Base-by-base conservation (phyloP, 768 basidiomycete genomes). In the Hygrophoropsis aurantiaca region DNA sequence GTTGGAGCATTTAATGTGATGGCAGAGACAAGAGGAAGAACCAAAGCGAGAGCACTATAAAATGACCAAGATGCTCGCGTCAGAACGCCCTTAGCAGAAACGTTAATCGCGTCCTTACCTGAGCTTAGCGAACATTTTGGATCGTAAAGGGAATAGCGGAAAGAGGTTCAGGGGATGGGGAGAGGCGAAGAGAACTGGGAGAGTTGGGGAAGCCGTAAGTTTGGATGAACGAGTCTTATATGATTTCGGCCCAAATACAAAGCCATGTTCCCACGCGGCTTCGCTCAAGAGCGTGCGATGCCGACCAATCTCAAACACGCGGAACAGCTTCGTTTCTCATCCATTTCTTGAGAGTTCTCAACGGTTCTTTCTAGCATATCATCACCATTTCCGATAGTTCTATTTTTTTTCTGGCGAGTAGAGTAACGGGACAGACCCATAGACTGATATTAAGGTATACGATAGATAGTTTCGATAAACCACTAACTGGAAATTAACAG, bases 101-200 rank as follows among this genome's bases (percentile, higher is more conserved):
- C 25, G 1, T 27, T 20, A 11, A 1, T 23, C 1, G n/a, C 21
- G 3, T 0, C 60, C 74, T 11, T 42, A 80, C 81, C 63, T 66
- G 60, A 81, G 62, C 56, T 74, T 73, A 56, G 59, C 62, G 54
- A 81, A 71, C 82, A 84, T 82, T 60, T 57, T 74, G 53, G 13
- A n/a, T 41, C 58, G 52, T 52, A 2, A 49, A 49, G 40, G 40
- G 44, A 47, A 57, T 48, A 25, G 56, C 35, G 47, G 49, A 52
- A 32, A 25, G 19, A 16, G 16, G 26, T 40, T 23, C 19, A 3
- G 15, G 33, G 8, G 34, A 52, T 2, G 44, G 38, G 49, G 44
- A 61, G 40, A 40, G 35, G 39, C 18, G 43, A 20, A 44, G 32
- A 47, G 57, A 57, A 59, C 54, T 50, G 42, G 8, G 46, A 46